Conservation (phyloP, 331 rosid genomes). For the Malus hybrid region DNA sequence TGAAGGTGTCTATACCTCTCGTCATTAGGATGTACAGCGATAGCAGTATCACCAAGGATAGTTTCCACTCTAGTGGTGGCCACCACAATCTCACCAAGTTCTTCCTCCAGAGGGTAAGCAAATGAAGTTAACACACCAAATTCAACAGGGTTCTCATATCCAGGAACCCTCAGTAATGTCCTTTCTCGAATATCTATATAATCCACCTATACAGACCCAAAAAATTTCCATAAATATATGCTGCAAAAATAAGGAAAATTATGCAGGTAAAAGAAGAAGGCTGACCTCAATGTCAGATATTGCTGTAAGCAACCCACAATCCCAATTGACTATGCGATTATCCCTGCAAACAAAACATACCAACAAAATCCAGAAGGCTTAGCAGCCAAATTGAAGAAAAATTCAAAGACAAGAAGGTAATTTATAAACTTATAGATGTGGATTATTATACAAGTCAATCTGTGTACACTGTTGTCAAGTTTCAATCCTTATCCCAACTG, state of each 20-base stretch:
- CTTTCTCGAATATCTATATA: slow-evolving; percentile 70
- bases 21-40: slow-evolving; percentile 79
- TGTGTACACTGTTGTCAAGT: no score
- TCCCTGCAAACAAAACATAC: slow-evolving; percentile 41
- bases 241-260: not conserved
- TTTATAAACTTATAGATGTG: no score
- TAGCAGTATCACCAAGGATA: slow-evolving; percentile 95
- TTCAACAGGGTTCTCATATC: slow-evolving; percentile 70
- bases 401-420: no score
- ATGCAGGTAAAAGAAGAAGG: not conserved
- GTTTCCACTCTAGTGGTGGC: slow-evolving; percentile 95
- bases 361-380: no score
- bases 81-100: slow-evolving; percentile 78
- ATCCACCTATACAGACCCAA: slow-evolving; percentile 58
- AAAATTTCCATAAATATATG: slow-evolving; percentile 6
- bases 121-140: slow-evolving; percentile 85
- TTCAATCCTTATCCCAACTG: no score
- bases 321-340: slow-evolving; percentile 88
- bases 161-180: slow-evolving; percentile 65
- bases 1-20: slow-evolving; percentile 63
- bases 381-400: no score
- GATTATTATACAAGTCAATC: no score
- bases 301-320: slow-evolving; percentile 59
- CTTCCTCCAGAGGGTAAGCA: slow-evolving; percentile 76
- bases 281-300: slow-evolving; percentile 93